Conservation (phyloP, 108 stramenopile species). For the Discostella stelligeroides region DNA sequence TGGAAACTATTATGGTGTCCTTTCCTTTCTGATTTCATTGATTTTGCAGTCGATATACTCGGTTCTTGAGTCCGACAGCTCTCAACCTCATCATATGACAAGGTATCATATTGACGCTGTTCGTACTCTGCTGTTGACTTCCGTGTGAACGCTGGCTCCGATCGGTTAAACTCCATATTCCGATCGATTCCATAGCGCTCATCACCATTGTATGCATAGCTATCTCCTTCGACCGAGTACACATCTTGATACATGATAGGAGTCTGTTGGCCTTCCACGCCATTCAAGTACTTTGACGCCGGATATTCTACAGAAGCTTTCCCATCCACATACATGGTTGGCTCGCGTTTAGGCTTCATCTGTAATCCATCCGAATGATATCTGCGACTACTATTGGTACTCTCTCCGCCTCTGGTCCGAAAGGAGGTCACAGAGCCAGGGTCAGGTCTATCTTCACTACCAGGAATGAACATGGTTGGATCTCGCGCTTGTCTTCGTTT, state of each 20-base stretch:
- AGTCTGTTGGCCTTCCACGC: background rate
- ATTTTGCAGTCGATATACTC: background rate
- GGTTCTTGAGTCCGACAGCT: background rate
- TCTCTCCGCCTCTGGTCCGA: too few relatives aligned
- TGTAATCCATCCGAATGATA: background rate
- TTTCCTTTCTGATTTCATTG: background rate
- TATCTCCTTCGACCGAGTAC: background rate
- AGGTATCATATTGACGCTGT: background rate
- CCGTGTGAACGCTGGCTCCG: background rate
- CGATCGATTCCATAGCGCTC: background rate
- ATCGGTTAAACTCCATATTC: background rate
- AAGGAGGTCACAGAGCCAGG: background rate
- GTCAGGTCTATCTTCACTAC: slow-evolving; percentile 10
- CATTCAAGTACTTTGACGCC: background rate
- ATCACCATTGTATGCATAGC: background rate
- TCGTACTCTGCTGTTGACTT: background rate
- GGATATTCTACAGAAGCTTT: background rate
- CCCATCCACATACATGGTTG: slow-evolving; percentile 7
- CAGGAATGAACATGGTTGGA: slow-evolving; percentile 17
- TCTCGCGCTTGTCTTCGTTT: slow-evolving; percentile 3
- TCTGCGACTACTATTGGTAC: background rate
- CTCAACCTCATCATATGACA: background rate
- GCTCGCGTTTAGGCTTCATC: background rate
- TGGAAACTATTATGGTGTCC: background rate
- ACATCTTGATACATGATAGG: background rate